A percentile compares a stretch with the other conserved stretches of the same genome.
Evolutionary conservation across 805 yeast species (phyloP).

Genomic region (Cyberlindnera misumaiensis): DNA sequence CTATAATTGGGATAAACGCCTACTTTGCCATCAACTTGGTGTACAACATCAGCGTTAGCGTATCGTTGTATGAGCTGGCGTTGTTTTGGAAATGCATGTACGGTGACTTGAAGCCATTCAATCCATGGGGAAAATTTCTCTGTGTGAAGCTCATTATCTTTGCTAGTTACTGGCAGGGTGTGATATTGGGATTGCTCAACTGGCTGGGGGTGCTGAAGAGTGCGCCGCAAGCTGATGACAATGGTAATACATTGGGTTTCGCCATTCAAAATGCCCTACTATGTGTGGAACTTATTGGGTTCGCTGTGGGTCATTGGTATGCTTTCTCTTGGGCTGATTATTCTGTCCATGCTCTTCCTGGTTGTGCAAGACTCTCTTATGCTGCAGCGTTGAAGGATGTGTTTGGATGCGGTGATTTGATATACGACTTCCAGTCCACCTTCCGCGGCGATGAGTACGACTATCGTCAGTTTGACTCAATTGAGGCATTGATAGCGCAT

Average conservation of each 20-base stretch:
- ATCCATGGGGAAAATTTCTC: slow-evolving; percentile 88
- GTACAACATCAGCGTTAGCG: slow-evolving; percentile 74
- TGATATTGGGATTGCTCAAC: slow-evolving; percentile 47
- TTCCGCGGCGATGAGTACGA: slow-evolving; percentile 68
- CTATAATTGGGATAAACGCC: slow-evolving; percentile 33
- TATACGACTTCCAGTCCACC: slow-evolving; percentile 68
- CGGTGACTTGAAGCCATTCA: slow-evolving; percentile 64
- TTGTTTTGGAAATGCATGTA: slow-evolving; percentile 91
- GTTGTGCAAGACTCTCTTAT: slow-evolving; percentile 58
- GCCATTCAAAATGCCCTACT: slow-evolving; percentile 72
- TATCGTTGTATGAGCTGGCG: slow-evolving; percentile 80
- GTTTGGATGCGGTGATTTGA: slow-evolving; percentile 68
- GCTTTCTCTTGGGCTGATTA: slow-evolving; percentile 80
- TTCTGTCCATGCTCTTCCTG: slow-evolving; percentile 52
- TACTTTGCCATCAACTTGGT: slow-evolving; percentile 59
- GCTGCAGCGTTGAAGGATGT: slow-evolving; percentile 68
- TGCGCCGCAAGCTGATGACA: slow-evolving; percentile 26
- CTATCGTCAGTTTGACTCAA: slow-evolving; percentile 77
- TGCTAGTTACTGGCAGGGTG: slow-evolving; percentile 96
- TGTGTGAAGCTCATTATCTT: slow-evolving; percentile 92
- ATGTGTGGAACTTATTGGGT: slow-evolving; percentile 77
- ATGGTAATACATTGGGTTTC: slow-evolving; percentile 36
- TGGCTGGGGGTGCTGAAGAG: slow-evolving; percentile 34
- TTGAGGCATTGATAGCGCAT: slow-evolving; percentile 60
- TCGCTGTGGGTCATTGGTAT: slow-evolving; percentile 82